phyloP scores from a whole-genome alignment of 306 rosid species.

The Nissolia schottii region DNA sequence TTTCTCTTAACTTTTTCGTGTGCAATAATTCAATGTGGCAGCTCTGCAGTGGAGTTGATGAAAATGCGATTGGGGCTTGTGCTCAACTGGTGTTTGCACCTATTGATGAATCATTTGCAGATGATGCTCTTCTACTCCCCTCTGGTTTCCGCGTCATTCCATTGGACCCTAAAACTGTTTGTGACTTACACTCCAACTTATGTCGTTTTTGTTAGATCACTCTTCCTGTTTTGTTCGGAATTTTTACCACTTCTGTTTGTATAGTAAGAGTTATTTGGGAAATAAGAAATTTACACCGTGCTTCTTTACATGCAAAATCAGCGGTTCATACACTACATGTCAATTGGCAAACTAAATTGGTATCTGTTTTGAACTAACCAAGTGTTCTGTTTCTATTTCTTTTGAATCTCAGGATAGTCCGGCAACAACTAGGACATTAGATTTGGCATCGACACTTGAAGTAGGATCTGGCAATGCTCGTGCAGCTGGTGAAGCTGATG shows the following conservation, averaged over 20 bases:
- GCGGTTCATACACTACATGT: too few relatives aligned
- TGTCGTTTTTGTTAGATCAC: not conserved
- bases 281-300: too few relatives aligned
- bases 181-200: not conserved
- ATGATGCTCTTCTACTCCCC: slow-evolving; percentile 85
- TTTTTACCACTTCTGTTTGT: not conserved
- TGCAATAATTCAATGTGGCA: slow-evolving; percentile 28
- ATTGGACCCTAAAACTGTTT: slow-evolving; percentile 80
- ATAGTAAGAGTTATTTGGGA: too few relatives aligned
- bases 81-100: slow-evolving; percentile 99
- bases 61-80: slow-evolving; percentile 80
- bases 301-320: too few relatives aligned
- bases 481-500: slow-evolving; percentile 51
- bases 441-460: slow-evolving; percentile 90
- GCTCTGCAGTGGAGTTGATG: slow-evolving; percentile 94
- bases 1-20: not conserved
- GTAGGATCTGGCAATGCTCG: slow-evolving; percentile 67
- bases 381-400: not conserved
- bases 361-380: not conserved
- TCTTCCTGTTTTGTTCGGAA: not conserved
- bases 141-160: slow-evolving; percentile 97
- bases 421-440: slow-evolving; percentile 64
- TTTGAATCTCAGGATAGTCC: slow-evolving; percentile 57
- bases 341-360: too few relatives aligned
- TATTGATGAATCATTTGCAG: slow-evolving; percentile 92